These are phyloP conservation scores for Pugionium dolabratum DNA, from an alignment of 345 rosid species.

Conservation along the genomic window DNA sequence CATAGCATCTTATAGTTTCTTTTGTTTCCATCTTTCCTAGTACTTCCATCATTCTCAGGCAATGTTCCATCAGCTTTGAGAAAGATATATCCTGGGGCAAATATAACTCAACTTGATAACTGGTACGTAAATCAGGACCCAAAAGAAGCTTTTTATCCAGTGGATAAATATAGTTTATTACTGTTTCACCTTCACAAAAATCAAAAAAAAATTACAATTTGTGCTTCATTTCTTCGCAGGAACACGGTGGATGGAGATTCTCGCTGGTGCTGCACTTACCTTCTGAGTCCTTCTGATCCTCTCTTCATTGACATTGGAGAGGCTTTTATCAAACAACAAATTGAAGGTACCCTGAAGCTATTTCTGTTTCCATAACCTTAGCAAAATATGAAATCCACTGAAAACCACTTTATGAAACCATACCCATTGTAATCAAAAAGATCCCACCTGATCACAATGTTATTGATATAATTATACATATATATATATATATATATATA, in stretches of 20 bases:
- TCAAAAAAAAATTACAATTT: conserved; percentile 2
- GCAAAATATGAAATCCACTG: neutral
- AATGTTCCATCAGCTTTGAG: conserved; percentile 89
- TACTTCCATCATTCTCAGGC: conserved; percentile 96
- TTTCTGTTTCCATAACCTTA: conserved; percentile 10
- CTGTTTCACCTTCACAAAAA: conserved; percentile 12
- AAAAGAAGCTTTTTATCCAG: neutral
- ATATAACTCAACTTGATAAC: conserved; percentile 81
- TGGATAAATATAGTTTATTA: neutral
- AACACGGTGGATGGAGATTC: conserved; percentile 83
- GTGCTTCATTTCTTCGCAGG: conserved; percentile 46
- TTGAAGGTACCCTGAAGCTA: conserved; percentile 54
- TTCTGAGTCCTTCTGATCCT: conserved; percentile 85
- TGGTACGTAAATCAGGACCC: conserved; percentile 53
- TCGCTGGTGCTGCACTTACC: conserved; percentile 97
- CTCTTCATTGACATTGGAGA: conserved; percentile 81
- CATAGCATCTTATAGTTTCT: conserved; percentile 12
- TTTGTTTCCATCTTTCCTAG: conserved; percentile 44
- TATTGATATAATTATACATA: conserved; percentile 5
- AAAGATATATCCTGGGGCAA: conserved; percentile 73
- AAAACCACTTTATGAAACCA: conserved; percentile 14
- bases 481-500: neutral
- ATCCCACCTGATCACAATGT: conserved; percentile 18
- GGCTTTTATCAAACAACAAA: conserved; percentile 79
- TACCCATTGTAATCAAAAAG: neutral